Evolutionary conservation across 495 filamentous ascomycete genomes (phyloP), one percentile per base, ranked within the genome.

Genomic region (Tetracladium setigerum): DNA sequence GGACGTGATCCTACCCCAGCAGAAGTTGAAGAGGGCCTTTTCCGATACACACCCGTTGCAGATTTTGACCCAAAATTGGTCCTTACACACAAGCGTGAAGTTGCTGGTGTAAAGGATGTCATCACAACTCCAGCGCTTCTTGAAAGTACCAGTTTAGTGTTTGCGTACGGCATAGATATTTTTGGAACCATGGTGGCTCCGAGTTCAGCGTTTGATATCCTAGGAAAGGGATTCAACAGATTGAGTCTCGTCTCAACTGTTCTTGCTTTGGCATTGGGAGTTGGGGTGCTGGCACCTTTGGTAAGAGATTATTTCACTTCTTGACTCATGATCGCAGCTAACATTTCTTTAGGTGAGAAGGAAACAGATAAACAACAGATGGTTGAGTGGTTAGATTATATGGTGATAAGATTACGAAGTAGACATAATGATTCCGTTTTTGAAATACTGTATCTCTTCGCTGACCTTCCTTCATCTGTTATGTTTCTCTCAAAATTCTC

Each of bases 171-270:
- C 2, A 56, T 84, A 0, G 92, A 99, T 60, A 65, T 97, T 30
- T 99, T 88, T 55, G 89, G 86, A 5, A 89, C 90, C 3, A 70
- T 89, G 12, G 81, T 92, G 30, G 78, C 82, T 24, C 92, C 92
- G 0, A 94, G 87, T 59, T 77, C 83, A 46, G 74, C 84, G 4
- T 99, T 97, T 64, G 92, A 99, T 67, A 75, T 95, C 14, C 70
- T 99, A 1, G 91, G 88, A 30, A 94, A 90, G 67, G 86, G 84
- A 4, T 99, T 99, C 62, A 88, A 85, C 47, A 95, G 94, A 70
- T 51, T 90, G 46, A 83, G 89, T 55, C 74, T 99, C 54, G 63
- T 95, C 1, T 68, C 73, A 18, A 99, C 92, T 0, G 87, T 99
- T 36, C 67, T 83, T 30, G 90, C 83, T 34, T 70, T 96, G 53